Evolutionary conservation across 257 asterid genomes (phyloP).

Genomic region (Solanum dulcamara): DNA sequence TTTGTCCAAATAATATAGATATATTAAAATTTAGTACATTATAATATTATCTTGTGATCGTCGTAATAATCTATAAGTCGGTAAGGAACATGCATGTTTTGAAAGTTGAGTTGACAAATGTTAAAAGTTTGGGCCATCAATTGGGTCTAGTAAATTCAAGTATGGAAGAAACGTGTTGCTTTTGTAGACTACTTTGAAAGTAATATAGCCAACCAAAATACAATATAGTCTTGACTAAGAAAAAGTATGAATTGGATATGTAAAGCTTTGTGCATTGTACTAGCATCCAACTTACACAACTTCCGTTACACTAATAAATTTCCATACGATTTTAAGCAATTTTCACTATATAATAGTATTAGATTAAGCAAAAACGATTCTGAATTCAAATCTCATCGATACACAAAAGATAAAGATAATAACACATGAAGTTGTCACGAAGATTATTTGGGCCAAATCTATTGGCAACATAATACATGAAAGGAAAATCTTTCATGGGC

Average conservation of each 20-base stretch:
- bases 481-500: neutral
- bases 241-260: neutral
- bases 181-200: neutral
- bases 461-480: neutral
- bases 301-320: neutral
- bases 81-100: neutral
- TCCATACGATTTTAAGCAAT: neutral
- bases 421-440: neutral
- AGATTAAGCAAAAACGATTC: neutral
- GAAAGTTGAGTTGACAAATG: neutral
- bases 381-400: rapidly evolving
- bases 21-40: no score
- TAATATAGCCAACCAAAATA: neutral
- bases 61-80: no score
- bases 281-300: no score
- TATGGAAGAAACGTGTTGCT: neutral
- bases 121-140: neutral
- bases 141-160: neutral
- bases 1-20: neutral
- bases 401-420: neutral
- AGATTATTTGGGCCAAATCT: neutral
- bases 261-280: neutral
- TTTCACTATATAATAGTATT: neutral
- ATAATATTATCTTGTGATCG: no score
- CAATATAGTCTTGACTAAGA: neutral